A percentile compares a stretch with the other conserved stretches of the same genome.
Evolutionary conservation across 2,329 filamentous ascomycete species (phyloP).

Genomic region (Colletotrichum somersetense): DNA sequence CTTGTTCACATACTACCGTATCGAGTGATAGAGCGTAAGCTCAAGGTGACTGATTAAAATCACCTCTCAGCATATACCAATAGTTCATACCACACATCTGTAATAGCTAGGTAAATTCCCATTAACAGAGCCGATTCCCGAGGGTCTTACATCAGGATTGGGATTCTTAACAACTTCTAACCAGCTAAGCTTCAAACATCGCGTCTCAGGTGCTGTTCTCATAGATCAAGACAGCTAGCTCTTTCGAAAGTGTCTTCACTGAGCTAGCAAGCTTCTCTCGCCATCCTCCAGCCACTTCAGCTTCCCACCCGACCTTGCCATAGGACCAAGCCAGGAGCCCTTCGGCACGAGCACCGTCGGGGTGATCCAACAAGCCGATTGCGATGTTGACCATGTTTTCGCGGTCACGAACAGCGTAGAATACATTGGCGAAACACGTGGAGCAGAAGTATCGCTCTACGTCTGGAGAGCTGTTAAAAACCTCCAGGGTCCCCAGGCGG

Average conservation of each 20-base stretch:
- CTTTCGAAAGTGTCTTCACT: slow-evolving; percentile 43
- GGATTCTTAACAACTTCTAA: background rate
- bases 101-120: background rate
- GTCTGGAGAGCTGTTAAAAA: slow-evolving; percentile 58
- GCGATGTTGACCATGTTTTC: slow-evolving; percentile 58
- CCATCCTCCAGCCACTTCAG: slow-evolving; percentile 57
- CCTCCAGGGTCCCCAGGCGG: slow-evolving; percentile 57
- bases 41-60: too few relatives aligned
- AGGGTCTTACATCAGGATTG: too few relatives aligned
- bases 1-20: too few relatives aligned
- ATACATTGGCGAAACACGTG: slow-evolving; percentile 60
- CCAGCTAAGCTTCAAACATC: background rate
- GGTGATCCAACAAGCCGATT: slow-evolving; percentile 58
- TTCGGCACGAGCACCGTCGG: slow-evolving; percentile 61
- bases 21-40: too few relatives aligned
- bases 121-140: background rate
- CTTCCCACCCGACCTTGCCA: slow-evolving; percentile 49
- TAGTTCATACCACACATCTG: too few relatives aligned
- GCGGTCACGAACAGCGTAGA: slow-evolving; percentile 57
- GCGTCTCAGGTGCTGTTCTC: background rate
- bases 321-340: slow-evolving; percentile 57
- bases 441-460: slow-evolving; percentile 64
- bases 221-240: background rate
- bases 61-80: too few relatives aligned
- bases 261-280: slow-evolving; percentile 51